phyloP scores from a whole-genome alignment of 2,329 filamentous ascomycete species.

The Diplodia mutila region DNA sequence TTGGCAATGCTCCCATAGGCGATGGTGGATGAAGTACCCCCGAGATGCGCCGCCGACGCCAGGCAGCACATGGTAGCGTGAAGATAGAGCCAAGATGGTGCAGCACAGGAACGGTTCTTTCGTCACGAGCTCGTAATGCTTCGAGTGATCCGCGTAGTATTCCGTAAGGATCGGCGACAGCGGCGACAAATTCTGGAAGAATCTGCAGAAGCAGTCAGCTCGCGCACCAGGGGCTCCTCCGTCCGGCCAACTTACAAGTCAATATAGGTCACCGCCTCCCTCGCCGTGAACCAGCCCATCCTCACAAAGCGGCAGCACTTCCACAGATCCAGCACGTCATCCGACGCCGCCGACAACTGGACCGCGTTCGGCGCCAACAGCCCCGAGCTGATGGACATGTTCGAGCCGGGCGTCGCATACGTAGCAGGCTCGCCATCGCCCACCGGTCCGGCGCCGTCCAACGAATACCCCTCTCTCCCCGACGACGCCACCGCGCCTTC shows the following conservation, averaged over 20 bases:
- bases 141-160: conserved; percentile 54
- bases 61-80: conserved; percentile 51
- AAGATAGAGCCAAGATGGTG: conserved; percentile 60
- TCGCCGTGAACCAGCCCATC: conserved; percentile 60
- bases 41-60: conserved; percentile 49
- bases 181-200: conserved; percentile 57
- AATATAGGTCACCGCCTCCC: conserved; percentile 58
- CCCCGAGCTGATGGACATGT: conserved; percentile 33
- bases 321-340: conserved; percentile 51
- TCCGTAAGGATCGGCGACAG: conserved; percentile 56
- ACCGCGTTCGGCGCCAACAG: conserved; percentile 28
- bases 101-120: conserved; percentile 58
- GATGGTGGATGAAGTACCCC: conserved; percentile 58
- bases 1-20: conserved; percentile 60
- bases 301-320: conserved; percentile 57
- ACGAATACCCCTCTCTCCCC: not conserved
- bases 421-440: conserved; percentile 14
- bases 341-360: conserved; percentile 28
- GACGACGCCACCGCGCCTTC: conserved; percentile 36
- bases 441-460: not conserved
- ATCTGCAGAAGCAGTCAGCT: conserved; percentile 25
- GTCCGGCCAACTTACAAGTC: conserved; percentile 44
- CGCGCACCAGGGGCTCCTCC: not conserved
- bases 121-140: conserved; percentile 54
- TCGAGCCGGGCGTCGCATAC: conserved; percentile 43